Evolutionary conservation across 2,329 filamentous ascomycete species (phyloP).

Genomic region (Chalaropsis thielavioides): DNA sequence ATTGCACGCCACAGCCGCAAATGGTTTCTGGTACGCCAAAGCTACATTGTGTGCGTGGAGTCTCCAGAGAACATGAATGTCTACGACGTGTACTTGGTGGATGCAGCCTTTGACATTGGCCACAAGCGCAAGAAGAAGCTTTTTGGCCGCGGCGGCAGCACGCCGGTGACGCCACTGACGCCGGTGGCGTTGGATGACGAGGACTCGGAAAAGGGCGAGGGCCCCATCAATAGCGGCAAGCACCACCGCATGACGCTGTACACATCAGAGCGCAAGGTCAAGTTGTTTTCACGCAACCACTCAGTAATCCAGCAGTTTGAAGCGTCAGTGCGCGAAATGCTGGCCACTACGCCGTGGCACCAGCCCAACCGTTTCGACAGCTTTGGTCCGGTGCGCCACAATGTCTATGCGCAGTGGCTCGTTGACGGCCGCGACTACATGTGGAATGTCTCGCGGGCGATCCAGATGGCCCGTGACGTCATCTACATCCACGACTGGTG

Average conservation of each 20-base stretch:
- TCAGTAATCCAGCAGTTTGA: conserved; percentile 83
- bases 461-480: conserved; percentile 93
- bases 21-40: conserved; percentile 96
- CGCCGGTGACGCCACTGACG: conserved; percentile 12
- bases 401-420: conserved; percentile 87
- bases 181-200: conserved; percentile 14
- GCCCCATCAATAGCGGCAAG: conserved; percentile 26
- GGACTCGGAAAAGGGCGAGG: conserved; percentile 17
- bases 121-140: conserved; percentile 54
- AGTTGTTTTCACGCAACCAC: conserved; percentile 81
- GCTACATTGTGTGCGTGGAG: conserved; percentile 95
- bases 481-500: conserved; percentile 99
- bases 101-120: conserved; percentile 70
- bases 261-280: conserved; percentile 85
- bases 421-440: conserved; percentile 96
- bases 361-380: conserved; percentile 76
- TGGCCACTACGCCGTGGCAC: conserved; percentile 67
- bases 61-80: conserved; percentile 98
- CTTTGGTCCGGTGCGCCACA: conserved; percentile 76
- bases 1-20: conserved; percentile 77
- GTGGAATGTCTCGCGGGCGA: conserved; percentile 96
- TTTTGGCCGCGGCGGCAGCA: conserved; percentile 23
- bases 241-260: conserved; percentile 80
- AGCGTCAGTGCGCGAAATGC: conserved; percentile 80
- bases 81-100: conserved; percentile 95